Percentiles rank a stretch among this genome's conserved stretches.
These are phyloP conservation scores for Naganishia cerealis DNA, from an alignment of 1,284 basidiomycete species.

Conservation along the genomic window DNA sequence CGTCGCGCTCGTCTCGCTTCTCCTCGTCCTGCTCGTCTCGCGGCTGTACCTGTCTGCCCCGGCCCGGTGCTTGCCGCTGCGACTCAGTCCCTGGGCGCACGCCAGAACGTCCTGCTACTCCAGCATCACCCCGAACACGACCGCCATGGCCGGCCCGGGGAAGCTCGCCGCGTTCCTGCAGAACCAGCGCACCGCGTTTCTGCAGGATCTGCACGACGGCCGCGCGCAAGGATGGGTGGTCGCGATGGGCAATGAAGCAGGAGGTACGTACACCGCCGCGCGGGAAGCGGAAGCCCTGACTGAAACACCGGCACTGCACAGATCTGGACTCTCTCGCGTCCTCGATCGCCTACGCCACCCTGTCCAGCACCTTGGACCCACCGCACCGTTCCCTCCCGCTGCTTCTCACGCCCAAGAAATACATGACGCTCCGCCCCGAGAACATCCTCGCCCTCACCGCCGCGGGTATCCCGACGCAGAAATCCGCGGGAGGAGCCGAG, in stretches of 20 bases:
- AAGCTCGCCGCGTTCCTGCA: conserved; percentile 52
- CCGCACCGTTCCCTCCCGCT: conserved; percentile 67
- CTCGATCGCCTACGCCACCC: conserved; percentile 76
- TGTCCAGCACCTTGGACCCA: conserved; percentile 59
- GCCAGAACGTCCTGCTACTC: conserved; percentile 36
- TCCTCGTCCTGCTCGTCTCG: conserved; percentile 23
- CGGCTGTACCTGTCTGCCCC: conserved; percentile 12
- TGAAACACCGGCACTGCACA: conserved; percentile 51
- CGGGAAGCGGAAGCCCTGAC: conserved; percentile 7
- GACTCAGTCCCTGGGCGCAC: conserved; percentile 41
- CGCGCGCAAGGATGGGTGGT: conserved; percentile 69
- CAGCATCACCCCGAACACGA: too few relatives aligned
- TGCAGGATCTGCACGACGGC: conserved; percentile 56
- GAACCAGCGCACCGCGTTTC: conserved; percentile 57
- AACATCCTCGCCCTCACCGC: conserved; percentile 75
- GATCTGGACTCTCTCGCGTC: conserved; percentile 86
- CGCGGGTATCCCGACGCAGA: conserved; percentile 55
- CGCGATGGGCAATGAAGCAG: conserved; percentile 87
- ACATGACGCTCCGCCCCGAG: conserved; percentile 79
- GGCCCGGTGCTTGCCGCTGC: conserved; percentile 45
- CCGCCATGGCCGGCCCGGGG: neutral
- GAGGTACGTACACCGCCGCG: conserved; percentile 62
- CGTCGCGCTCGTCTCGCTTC: conserved; percentile 9
- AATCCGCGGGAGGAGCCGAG: conserved; percentile 47
- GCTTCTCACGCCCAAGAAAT: conserved; percentile 67